Evolutionary conservation across 768 basidiomycete genomes (phyloP).

Genomic region (Royoungia palumana): DNA sequence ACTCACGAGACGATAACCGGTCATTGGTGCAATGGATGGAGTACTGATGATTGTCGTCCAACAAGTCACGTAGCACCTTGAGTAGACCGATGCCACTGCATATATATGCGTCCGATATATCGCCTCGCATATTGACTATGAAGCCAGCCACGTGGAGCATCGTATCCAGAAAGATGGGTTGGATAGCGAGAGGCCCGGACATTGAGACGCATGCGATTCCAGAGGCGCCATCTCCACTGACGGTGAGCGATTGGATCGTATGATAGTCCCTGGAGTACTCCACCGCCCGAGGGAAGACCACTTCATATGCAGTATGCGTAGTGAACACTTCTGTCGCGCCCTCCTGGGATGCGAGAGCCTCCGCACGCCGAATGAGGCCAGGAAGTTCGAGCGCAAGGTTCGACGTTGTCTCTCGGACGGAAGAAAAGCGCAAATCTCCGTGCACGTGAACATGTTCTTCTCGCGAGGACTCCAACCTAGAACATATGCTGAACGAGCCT

Average conservation of each 20-base stretch:
- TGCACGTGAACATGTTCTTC: conserved; percentile 41
- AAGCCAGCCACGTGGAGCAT: conserved; percentile 71
- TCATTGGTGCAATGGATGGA: conserved; percentile 50
- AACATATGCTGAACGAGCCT: conserved; percentile 47
- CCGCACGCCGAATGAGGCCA: conserved; percentile 32
- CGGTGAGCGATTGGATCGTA: conserved; percentile 51
- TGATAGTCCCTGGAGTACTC: conserved; percentile 58
- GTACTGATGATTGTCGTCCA: conserved; percentile 43
- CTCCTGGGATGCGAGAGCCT: conserved; percentile 27
- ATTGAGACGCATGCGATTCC: conserved; percentile 50
- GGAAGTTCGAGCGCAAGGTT: conserved; percentile 41
- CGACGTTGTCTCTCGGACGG: conserved; percentile 27
- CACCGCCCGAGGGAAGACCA: conserved; percentile 68
- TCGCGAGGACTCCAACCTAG: conserved; percentile 31
- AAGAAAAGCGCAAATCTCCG: conserved; percentile 44
- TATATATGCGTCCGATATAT: conserved; percentile 54
- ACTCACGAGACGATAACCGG: conserved; percentile 41
- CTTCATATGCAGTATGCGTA: conserved; percentile 56
- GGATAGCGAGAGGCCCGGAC: conserved; percentile 39
- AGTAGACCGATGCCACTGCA: conserved; percentile 54
- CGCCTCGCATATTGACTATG: conserved; percentile 56
- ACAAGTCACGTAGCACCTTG: conserved; percentile 41
- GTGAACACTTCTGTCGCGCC: conserved; percentile 46
- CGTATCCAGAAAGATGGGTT: conserved; percentile 63
- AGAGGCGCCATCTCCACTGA: conserved; percentile 46